Conservation (phyloP, 495 filamentous ascomycete species). For the Trichoderma asperelloides region DNA sequence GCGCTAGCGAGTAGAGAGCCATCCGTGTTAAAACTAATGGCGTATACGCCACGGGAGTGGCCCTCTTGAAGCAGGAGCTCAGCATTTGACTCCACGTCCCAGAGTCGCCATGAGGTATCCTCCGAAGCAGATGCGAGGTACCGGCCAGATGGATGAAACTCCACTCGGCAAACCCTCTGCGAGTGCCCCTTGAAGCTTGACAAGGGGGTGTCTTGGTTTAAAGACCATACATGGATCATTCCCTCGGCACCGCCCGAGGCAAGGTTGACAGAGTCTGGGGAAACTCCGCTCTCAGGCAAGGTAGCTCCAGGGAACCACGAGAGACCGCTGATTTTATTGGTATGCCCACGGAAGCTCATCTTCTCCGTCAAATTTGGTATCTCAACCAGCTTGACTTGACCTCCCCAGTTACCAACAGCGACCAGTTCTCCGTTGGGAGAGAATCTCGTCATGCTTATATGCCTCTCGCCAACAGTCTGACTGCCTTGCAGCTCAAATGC, state of each 20-base stretch:
- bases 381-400: slow-evolving; percentile 73
- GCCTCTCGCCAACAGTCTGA: slow-evolving; percentile 83
- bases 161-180: slow-evolving; percentile 79
- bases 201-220: slow-evolving; percentile 72
- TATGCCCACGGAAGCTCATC: slow-evolving; percentile 67
- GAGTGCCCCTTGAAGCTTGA: slow-evolving; percentile 78
- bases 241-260: slow-evolving; percentile 90
- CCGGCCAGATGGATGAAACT: slow-evolving; percentile 86
- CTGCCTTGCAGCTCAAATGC: slow-evolving; percentile 85
- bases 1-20: slow-evolving; percentile 84
- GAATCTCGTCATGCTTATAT: slow-evolving; percentile 83
- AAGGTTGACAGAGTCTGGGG: slow-evolving; percentile 67
- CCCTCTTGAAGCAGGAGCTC: slow-evolving; percentile 91
- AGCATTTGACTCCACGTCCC: slow-evolving; percentile 79
- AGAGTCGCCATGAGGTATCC: slow-evolving; percentile 94
- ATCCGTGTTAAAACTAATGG: slow-evolving; percentile 80
- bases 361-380: slow-evolving; percentile 76
- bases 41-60: slow-evolving; percentile 84
- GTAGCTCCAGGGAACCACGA: slow-evolving; percentile 87
- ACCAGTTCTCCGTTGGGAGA: slow-evolving; percentile 76
- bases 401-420: slow-evolving; percentile 86
- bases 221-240: slow-evolving; percentile 81
- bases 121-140: slow-evolving; percentile 91
- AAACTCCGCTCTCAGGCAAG: slow-evolving; percentile 56
- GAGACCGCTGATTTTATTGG: slow-evolving; percentile 78